Conservation (phyloP, 345 rosid genomes). For the Sisymbrium irio region DNA sequence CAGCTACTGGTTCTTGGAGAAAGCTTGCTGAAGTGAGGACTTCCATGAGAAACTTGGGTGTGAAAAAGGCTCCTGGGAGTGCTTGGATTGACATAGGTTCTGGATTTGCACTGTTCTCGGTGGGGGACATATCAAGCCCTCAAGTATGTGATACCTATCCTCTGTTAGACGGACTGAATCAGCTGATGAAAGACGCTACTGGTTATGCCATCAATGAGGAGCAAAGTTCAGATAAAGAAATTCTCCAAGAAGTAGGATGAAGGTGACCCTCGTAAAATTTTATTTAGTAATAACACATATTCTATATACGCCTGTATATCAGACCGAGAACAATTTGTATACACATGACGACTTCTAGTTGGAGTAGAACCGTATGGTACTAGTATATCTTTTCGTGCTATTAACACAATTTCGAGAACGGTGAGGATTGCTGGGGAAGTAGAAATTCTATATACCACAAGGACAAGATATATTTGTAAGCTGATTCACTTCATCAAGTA, state of each 20-base stretch:
- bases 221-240: slow-evolving; percentile 35
- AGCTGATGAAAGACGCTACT: slow-evolving; percentile 51
- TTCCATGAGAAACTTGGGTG: slow-evolving; percentile 63
- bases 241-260: slow-evolving; percentile 36
- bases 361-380: neutral
- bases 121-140: slow-evolving; percentile 53
- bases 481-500: slow-evolving; percentile 9
- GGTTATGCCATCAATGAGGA: slow-evolving; percentile 27
- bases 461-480: neutral
- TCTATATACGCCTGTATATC: slow-evolving; percentile 10
- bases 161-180: slow-evolving; percentile 58
- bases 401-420: neutral
- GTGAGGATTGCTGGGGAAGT: slow-evolving; percentile 6
- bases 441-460: neutral
- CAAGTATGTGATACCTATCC: slow-evolving; percentile 41
- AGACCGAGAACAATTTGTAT: neutral
- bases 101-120: slow-evolving; percentile 55
- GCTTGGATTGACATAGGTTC: slow-evolving; percentile 62
- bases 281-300: neutral
- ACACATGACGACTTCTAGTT: slow-evolving; percentile 2
- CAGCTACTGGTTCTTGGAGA: slow-evolving; percentile 64
- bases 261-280: neutral
- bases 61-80: slow-evolving; percentile 71
- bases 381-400: neutral
- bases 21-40: slow-evolving; percentile 67